phyloP scores from a whole-genome alignment of 345 rosid species.

The Punica granatum region DNA sequence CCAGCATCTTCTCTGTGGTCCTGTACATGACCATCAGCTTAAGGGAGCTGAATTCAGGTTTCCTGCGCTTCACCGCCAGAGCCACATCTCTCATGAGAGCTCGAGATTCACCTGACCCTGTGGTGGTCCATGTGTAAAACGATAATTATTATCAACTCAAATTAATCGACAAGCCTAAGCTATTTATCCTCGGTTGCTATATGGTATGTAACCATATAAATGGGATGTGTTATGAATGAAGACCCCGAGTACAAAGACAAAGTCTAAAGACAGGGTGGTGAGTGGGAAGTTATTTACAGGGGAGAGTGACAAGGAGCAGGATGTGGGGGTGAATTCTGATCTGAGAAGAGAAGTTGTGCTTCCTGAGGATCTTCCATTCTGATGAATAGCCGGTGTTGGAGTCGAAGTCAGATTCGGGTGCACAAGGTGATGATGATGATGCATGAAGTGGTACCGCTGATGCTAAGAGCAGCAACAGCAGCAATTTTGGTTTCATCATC shows the following conservation, averaged over 20 bases:
- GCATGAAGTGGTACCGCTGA: not conserved
- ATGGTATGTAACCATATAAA: not conserved
- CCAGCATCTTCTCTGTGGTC: constrained; percentile 54
- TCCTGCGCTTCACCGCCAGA: constrained; percentile 20
- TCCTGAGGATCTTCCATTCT: constrained; percentile 59
- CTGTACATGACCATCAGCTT: constrained; percentile 52
- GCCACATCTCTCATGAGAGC: constrained; percentile 58
- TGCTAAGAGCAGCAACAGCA: not conserved
- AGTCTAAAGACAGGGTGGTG: not conserved
- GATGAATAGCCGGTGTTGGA: constrained; percentile 1
- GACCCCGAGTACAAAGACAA: not conserved
- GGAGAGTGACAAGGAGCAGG: constrained; percentile 67
- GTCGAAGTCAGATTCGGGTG: not conserved
- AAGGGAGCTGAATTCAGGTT: constrained; percentile 37
- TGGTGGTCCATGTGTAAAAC: not conserved
- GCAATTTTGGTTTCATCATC: constrained; percentile 2
- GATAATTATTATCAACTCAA: not conserved
- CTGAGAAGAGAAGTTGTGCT: constrained; percentile 78
- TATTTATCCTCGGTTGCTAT: not conserved
- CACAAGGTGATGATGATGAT: not conserved
- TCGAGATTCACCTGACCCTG: constrained; percentile 95
- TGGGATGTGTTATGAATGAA: not conserved
- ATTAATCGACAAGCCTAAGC: not conserved
- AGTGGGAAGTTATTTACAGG: constrained; percentile 34
- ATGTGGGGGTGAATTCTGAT: constrained; percentile 63